phyloP scores from a whole-genome alignment of 306 rosid genomes.

The Malus sylvestris region DNA sequence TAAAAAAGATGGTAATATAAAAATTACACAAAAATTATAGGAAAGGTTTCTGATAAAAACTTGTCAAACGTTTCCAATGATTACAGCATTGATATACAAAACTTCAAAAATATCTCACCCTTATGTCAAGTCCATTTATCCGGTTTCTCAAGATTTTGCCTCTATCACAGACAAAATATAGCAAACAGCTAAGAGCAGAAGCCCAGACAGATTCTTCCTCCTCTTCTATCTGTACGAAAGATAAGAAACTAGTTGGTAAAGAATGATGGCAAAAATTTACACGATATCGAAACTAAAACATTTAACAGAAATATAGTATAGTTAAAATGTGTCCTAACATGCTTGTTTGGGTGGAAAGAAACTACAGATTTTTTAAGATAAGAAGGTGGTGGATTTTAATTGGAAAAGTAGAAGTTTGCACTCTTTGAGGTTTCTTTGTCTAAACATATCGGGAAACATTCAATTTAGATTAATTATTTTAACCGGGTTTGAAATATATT shows the following conservation, averaged over 20 bases:
- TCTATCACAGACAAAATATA: constrained; percentile 93
- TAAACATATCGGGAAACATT: neutral
- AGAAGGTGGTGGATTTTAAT: neutral
- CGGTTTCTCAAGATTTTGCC: constrained; percentile 81
- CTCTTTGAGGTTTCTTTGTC: neutral
- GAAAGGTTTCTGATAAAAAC: neutral
- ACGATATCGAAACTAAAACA: neutral
- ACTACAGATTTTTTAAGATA: neutral
- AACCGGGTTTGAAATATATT: neutral
- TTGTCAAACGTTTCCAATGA: neutral
- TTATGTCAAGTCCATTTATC: constrained; percentile 85
- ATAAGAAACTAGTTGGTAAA: constrained; percentile 9
- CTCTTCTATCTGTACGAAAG: constrained; percentile 66
- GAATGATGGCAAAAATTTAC: neutral
- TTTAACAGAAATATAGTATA: neutral
- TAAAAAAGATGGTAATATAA: neutral
- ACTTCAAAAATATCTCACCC: constrained; percentile 53
- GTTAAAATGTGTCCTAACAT: neutral
- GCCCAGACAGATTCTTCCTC: constrained; percentile 96
- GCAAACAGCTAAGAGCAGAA: constrained; percentile 96
- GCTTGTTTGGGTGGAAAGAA: neutral
- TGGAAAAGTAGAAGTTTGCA: neutral
- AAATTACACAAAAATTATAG: neutral
- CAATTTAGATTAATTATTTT: neutral
- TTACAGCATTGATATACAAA: neutral